phyloP scores from a whole-genome alignment of 495 filamentous ascomycete genomes.

The Aspergillus egyptiacus region DNA sequence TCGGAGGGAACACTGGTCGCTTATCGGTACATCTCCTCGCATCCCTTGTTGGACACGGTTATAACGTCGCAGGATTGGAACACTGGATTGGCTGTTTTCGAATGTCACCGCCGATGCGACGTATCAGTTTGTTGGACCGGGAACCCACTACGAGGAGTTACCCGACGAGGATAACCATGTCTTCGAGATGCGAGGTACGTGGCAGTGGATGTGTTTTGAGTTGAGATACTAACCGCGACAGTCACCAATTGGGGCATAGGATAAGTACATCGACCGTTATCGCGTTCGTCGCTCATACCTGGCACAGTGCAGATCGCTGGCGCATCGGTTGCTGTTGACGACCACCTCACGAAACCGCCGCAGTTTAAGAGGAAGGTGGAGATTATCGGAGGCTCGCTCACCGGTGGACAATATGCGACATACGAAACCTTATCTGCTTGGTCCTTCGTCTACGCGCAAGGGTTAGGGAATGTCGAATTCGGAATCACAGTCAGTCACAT shows the following conservation, averaged over 20 bases:
- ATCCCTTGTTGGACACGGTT: background rate
- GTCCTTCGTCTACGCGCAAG: conserved; percentile 50
- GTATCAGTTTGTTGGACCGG: conserved; percentile 51
- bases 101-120: conserved; percentile 58
- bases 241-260: conserved; percentile 66
- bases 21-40: conserved; percentile 33
- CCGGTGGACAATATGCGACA: conserved; percentile 55
- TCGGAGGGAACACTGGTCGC: conserved; percentile 51
- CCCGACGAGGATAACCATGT: conserved; percentile 14
- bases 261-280: conserved; percentile 24
- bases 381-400: conserved; percentile 57
- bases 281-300: conserved; percentile 1
- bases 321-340: conserved; percentile 47
- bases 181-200: conserved; percentile 36
- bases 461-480: conserved; percentile 59
- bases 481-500: conserved; percentile 44
- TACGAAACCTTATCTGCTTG: conserved; percentile 59
- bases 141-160: conserved; percentile 17
- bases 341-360: conserved; percentile 46
- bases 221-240: conserved; percentile 14
- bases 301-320: conserved; percentile 49
- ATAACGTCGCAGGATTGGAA: conserved; percentile 40
- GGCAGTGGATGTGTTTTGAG: conserved; percentile 9
- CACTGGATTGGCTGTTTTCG: conserved; percentile 61
- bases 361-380: conserved; percentile 52